phyloP scores from a whole-genome alignment of 2,329 filamentous ascomycete genomes.

The Microcyclosporella mali region DNA sequence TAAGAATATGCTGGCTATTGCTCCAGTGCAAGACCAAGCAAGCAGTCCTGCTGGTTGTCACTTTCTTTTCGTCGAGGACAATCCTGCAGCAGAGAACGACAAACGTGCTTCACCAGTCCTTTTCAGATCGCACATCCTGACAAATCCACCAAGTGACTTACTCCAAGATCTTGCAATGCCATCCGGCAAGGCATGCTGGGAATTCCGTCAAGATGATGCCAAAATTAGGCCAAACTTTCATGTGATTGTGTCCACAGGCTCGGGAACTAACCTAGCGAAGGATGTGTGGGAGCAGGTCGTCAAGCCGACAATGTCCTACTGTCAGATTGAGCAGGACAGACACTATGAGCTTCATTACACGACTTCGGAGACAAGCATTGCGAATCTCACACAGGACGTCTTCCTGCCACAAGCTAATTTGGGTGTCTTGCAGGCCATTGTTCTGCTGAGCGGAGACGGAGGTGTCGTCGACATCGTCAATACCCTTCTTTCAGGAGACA shows the following conservation, averaged over 20 bases:
- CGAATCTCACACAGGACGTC: constrained; percentile 51
- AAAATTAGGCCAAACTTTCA: constrained; percentile 28
- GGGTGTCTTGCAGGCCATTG: constrained; percentile 52
- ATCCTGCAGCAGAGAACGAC: constrained; percentile 14
- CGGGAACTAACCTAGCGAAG: constrained; percentile 38
- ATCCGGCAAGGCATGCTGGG: constrained; percentile 18
- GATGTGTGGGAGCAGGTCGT: constrained; percentile 36
- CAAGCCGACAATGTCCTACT: constrained; percentile 37
- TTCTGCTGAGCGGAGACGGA: constrained; percentile 83
- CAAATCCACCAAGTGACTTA: constrained; percentile 21
- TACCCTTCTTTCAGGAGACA: constrained; percentile 42
- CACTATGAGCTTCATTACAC: constrained; percentile 54
- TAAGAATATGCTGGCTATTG: constrained; percentile 22
- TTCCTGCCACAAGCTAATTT: constrained; percentile 47
- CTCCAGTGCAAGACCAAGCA: constrained; percentile 10
- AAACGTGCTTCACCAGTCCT: constrained; percentile 14
- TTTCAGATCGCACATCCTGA: constrained; percentile 19
- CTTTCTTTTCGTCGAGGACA: constrained; percentile 21
- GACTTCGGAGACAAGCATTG: constrained; percentile 56
- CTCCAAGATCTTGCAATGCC: constrained; percentile 18
- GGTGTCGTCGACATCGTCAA: constrained; percentile 80
- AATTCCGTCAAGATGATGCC: constrained; percentile 10
- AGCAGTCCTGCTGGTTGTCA: constrained; percentile 13
- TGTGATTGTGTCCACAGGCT: constrained; percentile 41
- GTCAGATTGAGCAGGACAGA: constrained; percentile 32